phyloP scores from a whole-genome alignment of 129 eudicot genomes.

The Artemisia annua region DNA sequence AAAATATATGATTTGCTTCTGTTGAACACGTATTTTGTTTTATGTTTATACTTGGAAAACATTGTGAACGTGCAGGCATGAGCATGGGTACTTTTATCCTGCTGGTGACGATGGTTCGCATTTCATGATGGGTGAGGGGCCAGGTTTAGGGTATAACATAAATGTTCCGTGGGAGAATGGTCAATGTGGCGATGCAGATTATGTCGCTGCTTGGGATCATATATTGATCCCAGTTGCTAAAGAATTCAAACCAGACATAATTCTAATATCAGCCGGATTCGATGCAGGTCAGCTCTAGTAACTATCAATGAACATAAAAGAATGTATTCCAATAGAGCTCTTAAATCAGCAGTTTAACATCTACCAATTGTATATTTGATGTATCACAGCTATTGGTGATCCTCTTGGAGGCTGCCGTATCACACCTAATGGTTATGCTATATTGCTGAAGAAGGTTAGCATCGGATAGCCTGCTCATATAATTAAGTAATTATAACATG shows the following conservation, averaged over 20 bases:
- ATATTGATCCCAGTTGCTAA: slow-evolving; percentile 83
- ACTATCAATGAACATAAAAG: slow-evolving; percentile 5
- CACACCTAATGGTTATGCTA: slow-evolving; percentile 79
- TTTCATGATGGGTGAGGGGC: slow-evolving; percentile 79
- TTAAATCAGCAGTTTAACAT: neutral
- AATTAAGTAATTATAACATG: no score
- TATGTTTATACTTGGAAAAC: slow-evolving; percentile 11
- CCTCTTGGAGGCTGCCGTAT: slow-evolving; percentile 98
- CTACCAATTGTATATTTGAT: slow-evolving; percentile 25
- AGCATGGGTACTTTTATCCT: slow-evolving; percentile 75
- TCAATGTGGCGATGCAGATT: slow-evolving; percentile 87
- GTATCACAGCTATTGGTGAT: slow-evolving; percentile 67
- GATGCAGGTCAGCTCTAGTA: slow-evolving; percentile 77
- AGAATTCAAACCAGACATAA: slow-evolving; percentile 80
- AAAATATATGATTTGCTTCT: slow-evolving; percentile 1
- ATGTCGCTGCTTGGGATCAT: slow-evolving; percentile 90
- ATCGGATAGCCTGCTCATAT: neutral
- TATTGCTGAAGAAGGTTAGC: slow-evolving; percentile 68
- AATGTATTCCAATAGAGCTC: neutral
- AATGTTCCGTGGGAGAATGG: slow-evolving; percentile 94
- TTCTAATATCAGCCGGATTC: slow-evolving; percentile 89
- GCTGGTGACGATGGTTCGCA: slow-evolving; percentile 76
- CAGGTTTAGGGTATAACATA: slow-evolving; percentile 78
- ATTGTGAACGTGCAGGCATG: slow-evolving; percentile 52
- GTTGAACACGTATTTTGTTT: neutral